Evolutionary conservation across 371 early-diverging fungal species (phyloP).

Genomic region (Haplosporangium sp.): DNA sequence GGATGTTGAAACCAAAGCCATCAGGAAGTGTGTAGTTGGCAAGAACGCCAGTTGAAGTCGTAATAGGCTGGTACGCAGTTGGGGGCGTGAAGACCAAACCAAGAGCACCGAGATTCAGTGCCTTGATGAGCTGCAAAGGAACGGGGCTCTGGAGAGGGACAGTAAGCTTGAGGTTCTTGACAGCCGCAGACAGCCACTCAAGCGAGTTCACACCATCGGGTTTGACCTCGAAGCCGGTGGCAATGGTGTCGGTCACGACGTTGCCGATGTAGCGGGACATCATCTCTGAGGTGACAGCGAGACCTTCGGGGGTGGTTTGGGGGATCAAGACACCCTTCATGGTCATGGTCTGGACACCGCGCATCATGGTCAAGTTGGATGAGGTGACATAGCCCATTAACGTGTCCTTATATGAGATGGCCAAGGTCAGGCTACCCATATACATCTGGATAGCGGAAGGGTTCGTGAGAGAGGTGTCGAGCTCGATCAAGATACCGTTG

Average conservation of each 20-base stretch:
- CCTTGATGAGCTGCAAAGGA: constrained; percentile 65
- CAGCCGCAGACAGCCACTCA: constrained; percentile 66
- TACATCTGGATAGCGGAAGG: constrained; percentile 71
- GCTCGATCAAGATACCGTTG: constrained; percentile 63
- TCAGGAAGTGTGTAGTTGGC: constrained; percentile 69
- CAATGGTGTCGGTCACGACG: constrained; percentile 60
- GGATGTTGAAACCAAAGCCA: constrained; percentile 65
- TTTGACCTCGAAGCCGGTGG: constrained; percentile 66
- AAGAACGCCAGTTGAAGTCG: constrained; percentile 61
- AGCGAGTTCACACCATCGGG: constrained; percentile 66
- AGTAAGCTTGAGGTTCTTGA: constrained; percentile 63
- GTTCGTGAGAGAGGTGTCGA: constrained; percentile 64
- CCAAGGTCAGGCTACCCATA: constrained; percentile 65
- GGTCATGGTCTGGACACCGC: constrained; percentile 62
- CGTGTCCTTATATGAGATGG: constrained; percentile 65
- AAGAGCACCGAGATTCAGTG: constrained; percentile 64
- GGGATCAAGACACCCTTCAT: constrained; percentile 64
- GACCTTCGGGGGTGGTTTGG: constrained; percentile 57
- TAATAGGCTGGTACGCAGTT: constrained; percentile 63
- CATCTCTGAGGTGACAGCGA: constrained; percentile 60
- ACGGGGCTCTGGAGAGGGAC: constrained; percentile 60
- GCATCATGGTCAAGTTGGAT: constrained; percentile 57
- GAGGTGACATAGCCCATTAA: constrained; percentile 64
- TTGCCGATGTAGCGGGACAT: constrained; percentile 69
- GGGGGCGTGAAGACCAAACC: constrained; percentile 62